Evolutionary conservation across 2,329 filamentous ascomycete species (phyloP).

Genomic region (Fusarium sp.): DNA sequence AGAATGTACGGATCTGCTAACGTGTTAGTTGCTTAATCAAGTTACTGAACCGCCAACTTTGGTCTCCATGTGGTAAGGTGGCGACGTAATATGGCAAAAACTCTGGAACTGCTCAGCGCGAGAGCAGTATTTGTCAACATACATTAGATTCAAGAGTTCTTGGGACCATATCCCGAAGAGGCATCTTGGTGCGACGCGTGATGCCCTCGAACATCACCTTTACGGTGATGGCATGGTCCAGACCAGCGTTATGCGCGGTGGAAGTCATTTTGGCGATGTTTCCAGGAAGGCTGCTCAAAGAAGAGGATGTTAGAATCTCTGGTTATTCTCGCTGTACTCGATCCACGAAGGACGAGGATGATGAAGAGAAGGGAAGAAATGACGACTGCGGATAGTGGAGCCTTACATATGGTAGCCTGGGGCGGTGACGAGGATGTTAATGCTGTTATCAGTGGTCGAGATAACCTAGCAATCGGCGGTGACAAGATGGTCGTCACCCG

Average conservation of each 20-base stretch:
- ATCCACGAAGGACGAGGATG: conserved; percentile 32
- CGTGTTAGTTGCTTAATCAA: conserved; percentile 17
- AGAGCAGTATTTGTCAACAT: conserved; percentile 54
- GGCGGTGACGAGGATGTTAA: conserved; percentile 42
- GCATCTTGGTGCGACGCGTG: conserved; percentile 87
- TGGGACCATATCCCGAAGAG: conserved; percentile 83
- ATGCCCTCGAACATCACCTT: conserved; percentile 83
- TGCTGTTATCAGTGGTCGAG: conserved; percentile 39
- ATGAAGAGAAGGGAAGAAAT: conserved; percentile 27
- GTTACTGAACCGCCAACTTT: neutral
- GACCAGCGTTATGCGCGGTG: conserved; percentile 31
- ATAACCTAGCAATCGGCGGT: conserved; percentile 41
- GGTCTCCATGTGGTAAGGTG: neutral
- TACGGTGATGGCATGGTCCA: conserved; percentile 71
- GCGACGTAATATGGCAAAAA: neutral
- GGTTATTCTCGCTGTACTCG: conserved; percentile 2
- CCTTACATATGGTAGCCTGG: conserved; percentile 36
- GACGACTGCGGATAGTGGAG: conserved; percentile 38
- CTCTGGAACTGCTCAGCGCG: neutral
- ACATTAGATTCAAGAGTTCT: conserved; percentile 84
- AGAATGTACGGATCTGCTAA: conserved; percentile 50
- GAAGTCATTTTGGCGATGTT: conserved; percentile 43
- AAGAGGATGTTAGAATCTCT: neutral
- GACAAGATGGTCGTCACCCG: conserved; percentile 40
- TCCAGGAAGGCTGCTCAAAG: conserved; percentile 4